Evolutionary conservation across 768 basidiomycete species (phyloP).

Genomic region (Rhodocollybia butyracea): DNA sequence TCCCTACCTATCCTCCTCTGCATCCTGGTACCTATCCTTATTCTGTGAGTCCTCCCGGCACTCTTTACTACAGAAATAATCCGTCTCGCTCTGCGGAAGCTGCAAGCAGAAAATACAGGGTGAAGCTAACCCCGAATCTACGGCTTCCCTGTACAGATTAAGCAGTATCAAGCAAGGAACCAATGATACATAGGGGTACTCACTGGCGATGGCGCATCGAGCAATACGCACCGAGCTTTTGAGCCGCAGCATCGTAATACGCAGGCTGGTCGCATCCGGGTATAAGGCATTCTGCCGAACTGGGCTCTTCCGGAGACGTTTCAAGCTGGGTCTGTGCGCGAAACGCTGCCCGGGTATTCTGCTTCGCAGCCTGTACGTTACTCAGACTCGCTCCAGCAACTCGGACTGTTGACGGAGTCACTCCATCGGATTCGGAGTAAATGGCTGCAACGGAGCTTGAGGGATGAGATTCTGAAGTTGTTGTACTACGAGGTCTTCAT

Average conservation of each 20-base stretch:
- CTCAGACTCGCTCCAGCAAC: too few species aligned
- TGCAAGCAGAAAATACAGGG: conserved; percentile 66
- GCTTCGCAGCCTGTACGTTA: too few species aligned
- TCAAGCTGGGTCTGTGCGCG: conserved; percentile 15
- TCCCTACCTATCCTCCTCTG: neutral
- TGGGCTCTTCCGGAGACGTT: conserved; percentile 32
- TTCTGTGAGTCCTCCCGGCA: conserved; percentile 61
- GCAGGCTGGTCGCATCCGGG: conserved; percentile 56
- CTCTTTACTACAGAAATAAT: conserved; percentile 60
- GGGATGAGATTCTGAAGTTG: conserved; percentile 28
- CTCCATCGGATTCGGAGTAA: neutral
- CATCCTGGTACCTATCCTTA: conserved; percentile 28
- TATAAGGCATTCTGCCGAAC: conserved; percentile 48
- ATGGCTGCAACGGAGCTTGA: neutral
- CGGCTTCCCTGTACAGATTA: conserved; percentile 50
- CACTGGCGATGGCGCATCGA: conserved; percentile 62
- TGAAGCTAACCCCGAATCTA: conserved; percentile 43
- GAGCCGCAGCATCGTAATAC: conserved; percentile 51
- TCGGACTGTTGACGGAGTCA: neutral
- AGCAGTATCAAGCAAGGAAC: too few species aligned
- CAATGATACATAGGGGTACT: too few species aligned
- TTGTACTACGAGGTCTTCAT: conserved; percentile 41
- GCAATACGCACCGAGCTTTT: conserved; percentile 53
- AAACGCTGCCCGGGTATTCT: neutral
- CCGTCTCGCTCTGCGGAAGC: conserved; percentile 53